Evolutionary conservation across 768 basidiomycete species (phyloP).

Genomic region (Hygrocybe punicea): DNA sequence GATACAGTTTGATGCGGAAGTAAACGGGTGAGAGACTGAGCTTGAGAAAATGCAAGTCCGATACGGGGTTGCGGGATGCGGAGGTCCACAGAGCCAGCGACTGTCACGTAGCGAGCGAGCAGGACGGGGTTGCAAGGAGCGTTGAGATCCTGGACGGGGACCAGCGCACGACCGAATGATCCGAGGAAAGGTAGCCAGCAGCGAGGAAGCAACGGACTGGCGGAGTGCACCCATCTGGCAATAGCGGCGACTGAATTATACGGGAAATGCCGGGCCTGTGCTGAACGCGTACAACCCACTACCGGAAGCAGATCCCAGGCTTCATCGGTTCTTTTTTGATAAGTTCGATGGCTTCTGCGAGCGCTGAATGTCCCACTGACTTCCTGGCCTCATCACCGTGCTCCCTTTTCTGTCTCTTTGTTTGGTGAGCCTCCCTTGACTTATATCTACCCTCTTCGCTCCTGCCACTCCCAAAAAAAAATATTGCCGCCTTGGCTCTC

Average conservation of each 20-base stretch:
- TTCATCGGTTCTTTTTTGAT: not conserved
- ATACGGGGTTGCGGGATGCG: no score
- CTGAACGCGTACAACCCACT: not conserved
- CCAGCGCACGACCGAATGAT: constrained; percentile 21
- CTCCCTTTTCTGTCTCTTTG: constrained; percentile 27
- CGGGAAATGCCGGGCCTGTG: not conserved
- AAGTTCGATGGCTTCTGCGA: constrained; percentile 8
- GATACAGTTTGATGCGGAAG: not conserved
- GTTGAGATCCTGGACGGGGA: no score
- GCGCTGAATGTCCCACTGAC: constrained; percentile 16
- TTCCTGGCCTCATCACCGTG: constrained; percentile 21
- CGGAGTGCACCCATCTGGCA: not conserved
- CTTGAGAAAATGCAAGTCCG: not conserved
- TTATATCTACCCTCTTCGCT: constrained; percentile 12
- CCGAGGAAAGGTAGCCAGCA: constrained; percentile 15
- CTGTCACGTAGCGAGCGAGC: no score
- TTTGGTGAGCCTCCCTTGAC: constrained; percentile 23
- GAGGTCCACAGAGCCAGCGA: not conserved
- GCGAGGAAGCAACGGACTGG: not conserved
- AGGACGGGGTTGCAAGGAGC: no score
- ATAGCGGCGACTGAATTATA: constrained; percentile 9
- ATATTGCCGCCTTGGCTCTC: no score
- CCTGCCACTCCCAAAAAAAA: constrained; percentile 7
- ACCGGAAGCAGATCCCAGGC: not conserved
- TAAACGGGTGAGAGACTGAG: not conserved